Evolutionary conservation across 768 basidiomycete genomes (phyloP).

Genomic region (Suillus bovinus): DNA sequence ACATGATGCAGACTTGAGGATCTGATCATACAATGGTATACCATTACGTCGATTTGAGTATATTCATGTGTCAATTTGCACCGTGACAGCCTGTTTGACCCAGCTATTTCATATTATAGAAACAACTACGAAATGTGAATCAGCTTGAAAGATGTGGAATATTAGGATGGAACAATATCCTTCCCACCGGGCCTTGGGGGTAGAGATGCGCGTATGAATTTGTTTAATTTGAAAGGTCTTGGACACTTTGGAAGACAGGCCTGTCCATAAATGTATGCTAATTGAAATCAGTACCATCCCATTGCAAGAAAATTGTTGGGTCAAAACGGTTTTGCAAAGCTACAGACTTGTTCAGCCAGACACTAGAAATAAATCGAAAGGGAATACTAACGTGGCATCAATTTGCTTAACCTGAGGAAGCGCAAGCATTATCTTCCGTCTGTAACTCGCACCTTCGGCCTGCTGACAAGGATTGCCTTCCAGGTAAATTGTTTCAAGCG

Average conservation of each 20-base stretch:
- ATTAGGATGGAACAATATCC: background rate
- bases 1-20: background rate
- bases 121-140: background rate
- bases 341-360: constrained; percentile 13
- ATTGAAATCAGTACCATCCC: background rate
- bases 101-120: background rate
- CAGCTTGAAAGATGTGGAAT: background rate
- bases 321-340: constrained; percentile 1
- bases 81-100: no score
- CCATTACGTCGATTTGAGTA: background rate
- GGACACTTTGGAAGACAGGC: background rate
- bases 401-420: constrained; percentile 91
- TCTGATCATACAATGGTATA: background rate
- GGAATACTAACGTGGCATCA: constrained; percentile 85
- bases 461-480: constrained; percentile 93
- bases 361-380: background rate
- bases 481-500: constrained; percentile 87
- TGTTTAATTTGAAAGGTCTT: background rate
- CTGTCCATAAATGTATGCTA: background rate
- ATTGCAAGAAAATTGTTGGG: background rate
- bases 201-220: background rate
- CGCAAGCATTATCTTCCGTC: constrained; percentile 86
- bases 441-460: constrained; percentile 73
- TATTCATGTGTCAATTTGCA: background rate
- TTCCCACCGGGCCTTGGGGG: background rate